Evolutionary conservation across 108 stramenopile species (phyloP).

Genomic region (Skeletonema costatum): DNA sequence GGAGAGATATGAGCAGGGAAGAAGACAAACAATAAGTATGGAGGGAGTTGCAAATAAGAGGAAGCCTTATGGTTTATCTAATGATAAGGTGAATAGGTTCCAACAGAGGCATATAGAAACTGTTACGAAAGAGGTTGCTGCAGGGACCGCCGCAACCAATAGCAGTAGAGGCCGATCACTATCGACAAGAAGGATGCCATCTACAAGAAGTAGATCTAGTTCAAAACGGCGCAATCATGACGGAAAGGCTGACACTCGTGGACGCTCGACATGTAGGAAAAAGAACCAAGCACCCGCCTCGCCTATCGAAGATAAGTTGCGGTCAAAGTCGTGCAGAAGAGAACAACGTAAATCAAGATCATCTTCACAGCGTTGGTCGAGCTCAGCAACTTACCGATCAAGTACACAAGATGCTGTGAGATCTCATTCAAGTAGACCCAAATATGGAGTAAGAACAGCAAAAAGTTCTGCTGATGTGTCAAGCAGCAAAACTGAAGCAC

Average conservation of each 20-base stretch:
- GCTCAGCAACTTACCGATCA: neutral
- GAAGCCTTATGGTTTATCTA: neutral
- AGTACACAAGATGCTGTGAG: neutral
- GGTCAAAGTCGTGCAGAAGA: neutral
- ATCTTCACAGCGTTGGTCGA: neutral
- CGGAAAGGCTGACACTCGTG: neutral
- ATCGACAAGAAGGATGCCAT: neutral
- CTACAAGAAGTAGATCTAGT: neutral
- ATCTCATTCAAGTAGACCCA: neutral
- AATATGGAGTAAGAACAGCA: neutral
- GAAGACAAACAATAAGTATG: neutral
- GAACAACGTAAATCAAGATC: neutral
- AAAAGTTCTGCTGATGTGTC: neutral
- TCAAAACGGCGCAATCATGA: neutral
- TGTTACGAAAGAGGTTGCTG: neutral
- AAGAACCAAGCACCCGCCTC: neutral
- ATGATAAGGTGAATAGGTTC: neutral
- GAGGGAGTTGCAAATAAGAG: neutral
- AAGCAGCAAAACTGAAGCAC: neutral
- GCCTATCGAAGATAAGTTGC: neutral
- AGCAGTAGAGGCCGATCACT: neutral
- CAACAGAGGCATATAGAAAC: neutral
- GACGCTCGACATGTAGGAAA: neutral
- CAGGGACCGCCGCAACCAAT: too few relatives aligned
- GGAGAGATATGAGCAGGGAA: neutral